phyloP scores from a whole-genome alignment of 257 asterid species.

The Fraxinus cuspidata region DNA sequence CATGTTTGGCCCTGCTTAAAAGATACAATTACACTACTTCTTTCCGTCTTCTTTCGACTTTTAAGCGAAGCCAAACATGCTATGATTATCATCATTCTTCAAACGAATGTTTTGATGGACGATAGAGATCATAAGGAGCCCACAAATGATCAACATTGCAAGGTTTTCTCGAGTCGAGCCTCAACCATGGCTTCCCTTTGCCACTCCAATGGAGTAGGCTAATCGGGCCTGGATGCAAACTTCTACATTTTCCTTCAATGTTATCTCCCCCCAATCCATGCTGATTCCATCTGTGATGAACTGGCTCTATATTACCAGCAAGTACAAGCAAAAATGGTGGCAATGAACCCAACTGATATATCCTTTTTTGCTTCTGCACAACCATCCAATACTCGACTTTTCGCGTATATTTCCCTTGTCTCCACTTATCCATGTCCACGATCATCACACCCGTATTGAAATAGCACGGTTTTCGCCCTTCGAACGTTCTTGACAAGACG shows the following conservation, averaged over 20 bases:
- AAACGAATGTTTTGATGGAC: conserved; percentile 41
- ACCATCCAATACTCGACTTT: conserved; percentile 68
- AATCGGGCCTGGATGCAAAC: conserved; percentile 72
- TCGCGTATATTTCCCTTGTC: conserved; percentile 42
- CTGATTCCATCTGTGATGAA: conserved; percentile 79
- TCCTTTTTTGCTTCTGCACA: conserved; percentile 59
- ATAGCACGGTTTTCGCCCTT: conserved; percentile 54
- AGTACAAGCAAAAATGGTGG: conserved; percentile 70
- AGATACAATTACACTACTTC: neutral
- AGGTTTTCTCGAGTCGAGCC: conserved; percentile 67
- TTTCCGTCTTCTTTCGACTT: neutral
- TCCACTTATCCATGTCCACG: conserved; percentile 67
- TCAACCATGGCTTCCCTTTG: conserved; percentile 83
- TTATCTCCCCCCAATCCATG: conserved; percentile 82
- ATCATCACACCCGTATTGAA: conserved; percentile 77
- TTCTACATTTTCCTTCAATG: conserved; percentile 67
- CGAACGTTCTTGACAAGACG: conserved; percentile 29
- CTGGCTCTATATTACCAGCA: conserved; percentile 59
- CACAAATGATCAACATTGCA: conserved; percentile 72
- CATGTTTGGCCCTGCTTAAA: neutral
- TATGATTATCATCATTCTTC: conserved; percentile 40
- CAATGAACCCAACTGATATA: conserved; percentile 68
- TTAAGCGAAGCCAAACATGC: neutral
- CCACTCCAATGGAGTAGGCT: conserved; percentile 84
- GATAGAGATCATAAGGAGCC: conserved; percentile 81